These are phyloP conservation scores for Nyctanthes arbortristis DNA, from an alignment of 257 asterid genomes.

Conservation along the genomic window DNA sequence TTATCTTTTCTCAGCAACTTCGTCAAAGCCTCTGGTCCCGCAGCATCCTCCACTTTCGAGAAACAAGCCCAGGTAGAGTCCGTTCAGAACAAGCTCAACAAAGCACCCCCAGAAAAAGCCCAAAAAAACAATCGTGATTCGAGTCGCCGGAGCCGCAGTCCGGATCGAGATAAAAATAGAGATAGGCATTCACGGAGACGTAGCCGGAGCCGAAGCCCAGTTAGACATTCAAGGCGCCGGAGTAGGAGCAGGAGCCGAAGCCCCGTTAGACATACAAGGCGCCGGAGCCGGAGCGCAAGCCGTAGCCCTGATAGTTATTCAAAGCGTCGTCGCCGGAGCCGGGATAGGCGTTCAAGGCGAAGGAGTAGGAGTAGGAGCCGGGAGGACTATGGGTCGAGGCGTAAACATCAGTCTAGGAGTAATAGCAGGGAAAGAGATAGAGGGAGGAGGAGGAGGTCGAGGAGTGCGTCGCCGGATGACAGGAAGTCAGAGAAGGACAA, in stretches of 20 bases:
- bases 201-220: conserved; percentile 47
- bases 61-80: conserved; percentile 67
- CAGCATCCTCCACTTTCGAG: conserved; percentile 48
- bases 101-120: conserved; percentile 29
- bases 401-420: conserved; percentile 30
- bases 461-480: conserved; percentile 44
- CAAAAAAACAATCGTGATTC: neutral
- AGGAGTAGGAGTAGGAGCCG: conserved; percentile 39
- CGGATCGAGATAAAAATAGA: conserved; percentile 24
- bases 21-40: conserved; percentile 78
- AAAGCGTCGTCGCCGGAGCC: conserved; percentile 32
- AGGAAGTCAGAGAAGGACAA: conserved; percentile 34
- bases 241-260: conserved; percentile 39
- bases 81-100: conserved; percentile 70
- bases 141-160: conserved; percentile 34
- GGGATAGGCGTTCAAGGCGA: conserved; percentile 23
- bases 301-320: conserved; percentile 31
- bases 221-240: conserved; percentile 37
- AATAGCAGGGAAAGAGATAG: conserved; percentile 41
- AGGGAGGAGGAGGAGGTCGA: conserved; percentile 45
- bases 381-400: conserved; percentile 9
- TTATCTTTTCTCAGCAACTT: conserved; percentile 65
- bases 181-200: conserved; percentile 35
- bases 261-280: conserved; percentile 36
- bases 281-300: conserved; percentile 42